These are phyloP conservation scores for Psilocybe mexicana DNA, from an alignment of 1,284 basidiomycete genomes.

Conservation along the genomic window DNA sequence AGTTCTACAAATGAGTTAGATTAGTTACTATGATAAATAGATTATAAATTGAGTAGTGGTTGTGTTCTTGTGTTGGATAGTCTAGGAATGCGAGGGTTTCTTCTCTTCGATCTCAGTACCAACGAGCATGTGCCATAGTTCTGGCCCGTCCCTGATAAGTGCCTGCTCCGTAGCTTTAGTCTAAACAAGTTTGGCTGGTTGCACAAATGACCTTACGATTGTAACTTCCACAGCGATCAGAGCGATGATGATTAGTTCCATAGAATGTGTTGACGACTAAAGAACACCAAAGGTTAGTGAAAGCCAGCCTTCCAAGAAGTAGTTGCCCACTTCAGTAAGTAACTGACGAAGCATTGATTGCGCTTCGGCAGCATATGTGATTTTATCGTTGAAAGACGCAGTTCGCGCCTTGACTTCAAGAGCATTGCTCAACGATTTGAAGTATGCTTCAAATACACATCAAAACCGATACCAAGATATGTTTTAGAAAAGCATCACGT, in stretches of 20 bases:
- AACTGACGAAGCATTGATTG: constrained; percentile 23
- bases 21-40: too few relatives aligned
- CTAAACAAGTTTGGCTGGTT: background rate
- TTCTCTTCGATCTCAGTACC: constrained; percentile 24
- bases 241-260: constrained; percentile 90
- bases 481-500: constrained; percentile 21
- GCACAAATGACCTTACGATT: constrained; percentile 57
- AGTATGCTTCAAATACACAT: constrained; percentile 59
- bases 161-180: constrained; percentile 39
- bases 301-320: constrained; percentile 63
- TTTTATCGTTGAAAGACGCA: constrained; percentile 84
- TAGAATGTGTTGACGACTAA: constrained; percentile 81
- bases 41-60: too few relatives aligned
- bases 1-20: too few relatives aligned
- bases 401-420: constrained; percentile 83
- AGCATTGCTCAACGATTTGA: constrained; percentile 78
- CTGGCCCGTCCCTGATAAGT: constrained; percentile 60
- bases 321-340: constrained; percentile 25
- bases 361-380: constrained; percentile 89
- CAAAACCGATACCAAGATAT: background rate
- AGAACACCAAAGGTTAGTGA: constrained; percentile 38
- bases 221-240: constrained; percentile 91
- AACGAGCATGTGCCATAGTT: constrained; percentile 57
- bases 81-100: constrained; percentile 5
- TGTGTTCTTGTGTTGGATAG: too few relatives aligned